Percentiles rank a stretch among this genome's conserved stretches.
Evolutionary conservation across 768 basidiomycete species (phyloP).

Genomic region (Leccinum truebloodii): DNA sequence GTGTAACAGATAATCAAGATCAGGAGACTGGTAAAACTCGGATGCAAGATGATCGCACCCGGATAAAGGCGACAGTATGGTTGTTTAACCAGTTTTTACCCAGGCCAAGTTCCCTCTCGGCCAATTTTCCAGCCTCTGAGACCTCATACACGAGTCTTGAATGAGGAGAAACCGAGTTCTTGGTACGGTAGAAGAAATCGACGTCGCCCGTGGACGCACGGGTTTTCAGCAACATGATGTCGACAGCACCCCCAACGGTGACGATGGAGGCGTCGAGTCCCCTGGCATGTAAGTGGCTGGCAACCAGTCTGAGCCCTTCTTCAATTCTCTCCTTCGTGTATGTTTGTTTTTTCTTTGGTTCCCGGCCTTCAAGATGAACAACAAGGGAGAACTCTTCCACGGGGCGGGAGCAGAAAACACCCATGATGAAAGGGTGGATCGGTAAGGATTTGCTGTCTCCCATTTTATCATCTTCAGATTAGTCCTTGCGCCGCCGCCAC

Average conservation of each 20-base stretch:
- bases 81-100: slow-evolving; percentile 11
- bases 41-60: not conserved
- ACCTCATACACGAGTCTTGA: not conserved
- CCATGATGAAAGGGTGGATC: not conserved
- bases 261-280: slow-evolving; percentile 4
- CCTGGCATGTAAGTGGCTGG: slow-evolving; percentile 1
- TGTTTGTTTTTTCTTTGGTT: slow-evolving; percentile 1
- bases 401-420: not conserved
- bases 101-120: not conserved
- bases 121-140: not conserved
- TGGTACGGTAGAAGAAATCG: slow-evolving; percentile 14
- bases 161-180: not conserved
- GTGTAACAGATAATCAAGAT: not conserved
- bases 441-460: not conserved
- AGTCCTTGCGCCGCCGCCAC: not conserved
- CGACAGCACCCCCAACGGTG: slow-evolving; percentile 12
- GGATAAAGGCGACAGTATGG: slow-evolving; percentile 7
- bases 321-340: slow-evolving; percentile 9
- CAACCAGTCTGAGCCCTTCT: slow-evolving; percentile 3
- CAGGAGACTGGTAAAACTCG: not conserved
- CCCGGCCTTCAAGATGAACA: not conserved
- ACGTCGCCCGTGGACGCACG: slow-evolving; percentile 13
- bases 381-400: slow-evolving; percentile 1
- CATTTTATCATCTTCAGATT: not conserved
- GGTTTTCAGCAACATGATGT: slow-evolving; percentile 4